Evolutionary conservation across 2,329 filamentous ascomycete genomes (phyloP).

Genomic region (Fusarium tricinctum): DNA sequence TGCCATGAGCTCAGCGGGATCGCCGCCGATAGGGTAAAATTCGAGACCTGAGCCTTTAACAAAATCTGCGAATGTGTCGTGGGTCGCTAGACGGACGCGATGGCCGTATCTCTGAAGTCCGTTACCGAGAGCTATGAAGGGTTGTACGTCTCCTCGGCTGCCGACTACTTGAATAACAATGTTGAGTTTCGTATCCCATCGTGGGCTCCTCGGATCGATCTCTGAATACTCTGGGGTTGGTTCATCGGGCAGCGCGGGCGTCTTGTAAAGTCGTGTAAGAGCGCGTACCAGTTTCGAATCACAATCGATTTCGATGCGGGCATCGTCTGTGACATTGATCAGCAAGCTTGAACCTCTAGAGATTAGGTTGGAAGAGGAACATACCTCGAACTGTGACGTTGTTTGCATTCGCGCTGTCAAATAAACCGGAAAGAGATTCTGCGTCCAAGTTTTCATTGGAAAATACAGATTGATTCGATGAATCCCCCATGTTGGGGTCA

Average conservation of each 20-base stretch:
- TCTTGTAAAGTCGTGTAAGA: neutral
- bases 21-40: constrained; percentile 21
- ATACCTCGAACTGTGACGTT: neutral
- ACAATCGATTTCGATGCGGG: constrained; percentile 25
- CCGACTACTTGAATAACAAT: constrained; percentile 40
- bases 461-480: neutral
- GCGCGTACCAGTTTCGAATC: constrained; percentile 18
- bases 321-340: constrained; percentile 8
- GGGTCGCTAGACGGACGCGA: constrained; percentile 34
- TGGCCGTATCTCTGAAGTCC: constrained; percentile 33
- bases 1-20: constrained; percentile 25
- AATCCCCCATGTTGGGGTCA: neutral
- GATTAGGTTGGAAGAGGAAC: neutral
- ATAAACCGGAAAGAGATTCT: neutral
- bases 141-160: constrained; percentile 33
- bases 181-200: constrained; percentile 7
- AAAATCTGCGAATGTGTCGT: constrained; percentile 20
- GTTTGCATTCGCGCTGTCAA: neutral
- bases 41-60: constrained; percentile 12
- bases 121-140: constrained; percentile 19
- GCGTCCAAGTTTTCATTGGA: neutral
- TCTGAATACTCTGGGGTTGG: constrained; percentile 1
- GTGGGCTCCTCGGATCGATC: neutral
- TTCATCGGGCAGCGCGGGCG: neutral
- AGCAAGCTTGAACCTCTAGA: neutral